Evolutionary conservation across 2,329 filamentous ascomycete species (phyloP), one percentile per base, ranked within the genome.

Genomic region (Chrysoporthe austroafricana): DNA sequence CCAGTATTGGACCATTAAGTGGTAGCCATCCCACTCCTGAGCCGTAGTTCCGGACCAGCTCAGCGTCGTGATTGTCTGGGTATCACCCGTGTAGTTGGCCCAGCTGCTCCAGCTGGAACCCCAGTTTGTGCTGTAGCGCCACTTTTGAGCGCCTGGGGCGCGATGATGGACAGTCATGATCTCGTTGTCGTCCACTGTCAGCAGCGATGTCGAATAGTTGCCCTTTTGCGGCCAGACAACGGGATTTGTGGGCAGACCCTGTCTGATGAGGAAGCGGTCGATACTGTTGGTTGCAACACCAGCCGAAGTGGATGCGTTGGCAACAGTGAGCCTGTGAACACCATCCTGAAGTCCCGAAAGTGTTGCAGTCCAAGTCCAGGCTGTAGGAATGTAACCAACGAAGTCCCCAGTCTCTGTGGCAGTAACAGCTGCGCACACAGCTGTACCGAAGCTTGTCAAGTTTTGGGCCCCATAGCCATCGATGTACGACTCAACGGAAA

Each of bases 1-100:
- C 83, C 84, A 90, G 73, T 90, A 90, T 72, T 90, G 86, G 39
- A 89, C 82, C 39, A 84, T 82, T 36, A 90, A 81, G 72, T 90
- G 88, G 48, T 89, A 82, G 32, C 86, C 88, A 44, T 82, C 73
- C 88, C 88, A 90, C 60, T 76, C 76, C 74, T 90, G 87, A 1
- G 78, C 72, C 43, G 82, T 77, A 1, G 84, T 85, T 34, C 88
- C 88, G 7, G 79, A 82, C 88, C 88, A 90, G 7, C 78, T 73
- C 68, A 85, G 82, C 36, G 79, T 73, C 13, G 81, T 70, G 18
- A 90, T 77, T 13, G 81, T 82, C 3, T 79, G 78, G 67, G 85
- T 85, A 1, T 83, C 84, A 34, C 85, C 84, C 26, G 73, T 74
- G 73, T 90, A 90, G 16, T 80, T 76, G 21, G 80, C 73, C 88